phyloP scores from a whole-genome alignment of 2,329 filamentous ascomycete genomes.

The Pseudonectria foliicola region DNA sequence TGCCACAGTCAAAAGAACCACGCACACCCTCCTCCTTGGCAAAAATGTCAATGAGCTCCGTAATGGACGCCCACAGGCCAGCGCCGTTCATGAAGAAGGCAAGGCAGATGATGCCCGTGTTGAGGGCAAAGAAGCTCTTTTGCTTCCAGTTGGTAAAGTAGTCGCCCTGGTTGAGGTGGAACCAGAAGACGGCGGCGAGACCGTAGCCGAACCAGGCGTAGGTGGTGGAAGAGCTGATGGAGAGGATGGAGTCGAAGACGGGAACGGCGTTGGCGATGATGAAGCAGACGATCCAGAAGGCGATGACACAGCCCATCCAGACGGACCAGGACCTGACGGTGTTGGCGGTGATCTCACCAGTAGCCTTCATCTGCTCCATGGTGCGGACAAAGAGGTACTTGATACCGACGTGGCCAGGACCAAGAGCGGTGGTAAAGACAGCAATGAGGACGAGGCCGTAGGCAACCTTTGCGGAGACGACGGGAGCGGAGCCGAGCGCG shows the following conservation, averaged over 20 bases:
- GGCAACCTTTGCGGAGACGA: slow-evolving; percentile 13
- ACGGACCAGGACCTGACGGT: slow-evolving; percentile 20
- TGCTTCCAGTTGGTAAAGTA: slow-evolving; percentile 13
- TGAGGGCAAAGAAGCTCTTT: slow-evolving; percentile 10
- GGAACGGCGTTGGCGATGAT: slow-evolving; percentile 22
- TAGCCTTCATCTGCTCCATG: slow-evolving; percentile 13
- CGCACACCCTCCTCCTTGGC: slow-evolving; percentile 2
- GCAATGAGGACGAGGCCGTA: slow-evolving; percentile 18
- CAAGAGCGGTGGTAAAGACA: slow-evolving; percentile 16
- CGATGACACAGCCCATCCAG: slow-evolving; percentile 15
- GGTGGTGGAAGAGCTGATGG: slow-evolving; percentile 18
- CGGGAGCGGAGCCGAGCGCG: slow-evolving; percentile 15
- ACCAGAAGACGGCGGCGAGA: slow-evolving; percentile 19
- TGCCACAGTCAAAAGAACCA: slow-evolving; percentile 9
- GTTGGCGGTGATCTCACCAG: slow-evolving; percentile 11
- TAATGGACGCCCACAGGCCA: slow-evolving; percentile 18
- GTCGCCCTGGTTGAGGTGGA: slow-evolving; percentile 13
- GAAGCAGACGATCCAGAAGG: slow-evolving; percentile 21
- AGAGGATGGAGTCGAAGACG: slow-evolving; percentile 22
- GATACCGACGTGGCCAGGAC: slow-evolving; percentile 19
- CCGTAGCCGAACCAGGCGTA: slow-evolving; percentile 22
- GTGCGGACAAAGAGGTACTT: slow-evolving; percentile 18
- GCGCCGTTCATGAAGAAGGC: slow-evolving; percentile 19
- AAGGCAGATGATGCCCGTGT: slow-evolving; percentile 11
- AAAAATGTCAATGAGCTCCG: slow-evolving; percentile 9